phyloP scores from a whole-genome alignment of 2,329 filamentous ascomycete species.

The Didymella keratinophila region DNA sequence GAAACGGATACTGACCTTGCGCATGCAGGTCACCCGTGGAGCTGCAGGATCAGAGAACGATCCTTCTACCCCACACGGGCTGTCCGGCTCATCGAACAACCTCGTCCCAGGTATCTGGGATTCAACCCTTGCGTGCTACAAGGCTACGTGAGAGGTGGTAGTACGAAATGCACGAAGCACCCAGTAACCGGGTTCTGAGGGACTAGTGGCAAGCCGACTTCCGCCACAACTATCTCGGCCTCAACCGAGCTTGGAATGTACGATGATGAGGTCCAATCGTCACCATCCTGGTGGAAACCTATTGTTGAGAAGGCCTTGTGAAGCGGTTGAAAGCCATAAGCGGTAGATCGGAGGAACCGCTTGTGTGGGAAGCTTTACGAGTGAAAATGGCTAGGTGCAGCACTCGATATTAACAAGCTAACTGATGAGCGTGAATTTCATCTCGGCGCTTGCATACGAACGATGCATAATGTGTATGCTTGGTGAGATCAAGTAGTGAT shows the following conservation, averaged over 20 bases:
- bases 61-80: slow-evolving; percentile 34
- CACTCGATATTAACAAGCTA: background rate
- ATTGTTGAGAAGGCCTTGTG: background rate
- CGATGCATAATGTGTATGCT: slow-evolving; percentile 1
- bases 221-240: slow-evolving; percentile 33
- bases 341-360: slow-evolving; percentile 2
- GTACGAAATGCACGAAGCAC: slow-evolving; percentile 34
- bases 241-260: slow-evolving; percentile 36
- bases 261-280: slow-evolving; percentile 2
- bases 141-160: slow-evolving; percentile 32
- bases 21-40: slow-evolving; percentile 41
- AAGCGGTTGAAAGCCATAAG: background rate
- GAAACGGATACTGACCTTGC: slow-evolving; percentile 25
- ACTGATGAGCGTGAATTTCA: background rate
- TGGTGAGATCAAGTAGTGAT: background rate
- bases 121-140: slow-evolving; percentile 39
- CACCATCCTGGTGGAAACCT: background rate
- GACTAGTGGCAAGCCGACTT: slow-evolving; percentile 34
- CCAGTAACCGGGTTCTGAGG: slow-evolving; percentile 43
- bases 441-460: slow-evolving; percentile 5
- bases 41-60: slow-evolving; percentile 40
- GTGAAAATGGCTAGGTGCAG: slow-evolving; percentile 10
- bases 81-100: slow-evolving; percentile 40
- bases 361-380: background rate
- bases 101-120: slow-evolving; percentile 38